A percentile compares a stretch with the other conserved stretches of the same genome.
phyloP scores from a whole-genome alignment of 768 basidiomycete species.

The Boletus pseudopeckii region DNA sequence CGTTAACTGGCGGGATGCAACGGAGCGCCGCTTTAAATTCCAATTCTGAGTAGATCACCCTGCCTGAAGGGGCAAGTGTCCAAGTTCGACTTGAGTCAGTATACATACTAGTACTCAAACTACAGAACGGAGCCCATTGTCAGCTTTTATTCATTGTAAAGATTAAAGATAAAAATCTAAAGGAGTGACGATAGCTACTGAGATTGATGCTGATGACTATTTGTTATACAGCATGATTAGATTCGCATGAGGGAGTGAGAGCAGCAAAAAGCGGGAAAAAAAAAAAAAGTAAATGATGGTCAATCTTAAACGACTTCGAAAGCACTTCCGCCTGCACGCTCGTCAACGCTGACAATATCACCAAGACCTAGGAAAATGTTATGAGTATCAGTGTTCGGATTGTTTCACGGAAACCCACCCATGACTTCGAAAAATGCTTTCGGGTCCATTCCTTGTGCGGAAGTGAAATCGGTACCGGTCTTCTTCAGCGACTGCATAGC shows the following conservation, averaged over 20 bases:
- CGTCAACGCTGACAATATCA: constrained; percentile 53
- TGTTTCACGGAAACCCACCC: constrained; percentile 40
- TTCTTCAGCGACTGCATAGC: constrained; percentile 74
- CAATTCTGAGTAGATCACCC: constrained; percentile 1
- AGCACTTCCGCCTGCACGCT: constrained; percentile 55
- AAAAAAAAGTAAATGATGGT: not conserved
- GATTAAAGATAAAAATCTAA: constrained; percentile 23
- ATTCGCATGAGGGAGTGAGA: not conserved
- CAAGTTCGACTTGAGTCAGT: not conserved
- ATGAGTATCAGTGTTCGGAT: not conserved
- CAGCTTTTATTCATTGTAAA: constrained; percentile 16
- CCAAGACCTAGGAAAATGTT: constrained; percentile 40
- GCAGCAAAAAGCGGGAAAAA: not conserved
- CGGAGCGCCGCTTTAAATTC: not conserved
- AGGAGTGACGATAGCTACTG: constrained; percentile 18
- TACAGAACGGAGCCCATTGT: constrained; percentile 2
- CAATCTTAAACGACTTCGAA: constrained; percentile 46
- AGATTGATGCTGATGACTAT: constrained; percentile 16
- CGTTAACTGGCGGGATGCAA: too few species aligned
- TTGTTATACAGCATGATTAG: constrained; percentile 20
- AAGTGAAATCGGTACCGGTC: constrained; percentile 69
- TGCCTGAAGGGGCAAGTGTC: constrained; percentile 6
- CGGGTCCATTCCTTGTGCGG: constrained; percentile 68
- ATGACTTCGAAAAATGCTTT: constrained; percentile 76
- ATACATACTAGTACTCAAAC: too few species aligned